Percentiles rank a stretch among this genome's conserved stretches.
phyloP scores from a whole-genome alignment of 2,329 filamentous ascomycete species.

The Apiospora malaysiana region DNA sequence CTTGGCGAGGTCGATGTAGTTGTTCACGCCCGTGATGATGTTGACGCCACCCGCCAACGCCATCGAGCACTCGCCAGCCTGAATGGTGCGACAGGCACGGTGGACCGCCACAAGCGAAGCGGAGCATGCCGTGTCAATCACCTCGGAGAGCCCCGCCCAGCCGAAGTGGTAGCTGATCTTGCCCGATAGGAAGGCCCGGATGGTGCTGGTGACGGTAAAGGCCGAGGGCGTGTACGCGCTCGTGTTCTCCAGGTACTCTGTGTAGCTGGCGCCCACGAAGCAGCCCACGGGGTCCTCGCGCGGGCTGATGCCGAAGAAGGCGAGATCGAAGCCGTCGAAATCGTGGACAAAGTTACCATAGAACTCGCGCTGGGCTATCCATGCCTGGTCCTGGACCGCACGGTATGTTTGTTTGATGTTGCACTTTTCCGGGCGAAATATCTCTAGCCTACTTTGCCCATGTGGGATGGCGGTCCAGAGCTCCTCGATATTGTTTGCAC shows the following conservation, averaged over 20 bases:
- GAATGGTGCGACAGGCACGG: conserved; percentile 39
- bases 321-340: conserved; percentile 33
- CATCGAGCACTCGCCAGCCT: conserved; percentile 38
- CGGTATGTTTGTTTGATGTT: conserved; percentile 22
- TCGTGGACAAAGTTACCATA: conserved; percentile 34
- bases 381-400: neutral
- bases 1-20: conserved; percentile 32
- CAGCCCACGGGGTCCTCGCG: conserved; percentile 33
- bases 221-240: conserved; percentile 36
- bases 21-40: conserved; percentile 40
- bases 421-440: conserved; percentile 6
- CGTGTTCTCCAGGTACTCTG: conserved; percentile 36
- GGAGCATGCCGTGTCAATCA: conserved; percentile 46
- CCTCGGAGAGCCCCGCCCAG: conserved; percentile 42
- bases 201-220: conserved; percentile 41
- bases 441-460: neutral
- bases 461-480: conserved; percentile 16
- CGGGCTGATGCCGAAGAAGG: conserved; percentile 37
- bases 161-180: conserved; percentile 43
- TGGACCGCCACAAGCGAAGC: conserved; percentile 44
- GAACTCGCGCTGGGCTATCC: conserved; percentile 28
- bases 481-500: conserved; percentile 21
- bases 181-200: conserved; percentile 41
- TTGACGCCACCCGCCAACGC: conserved; percentile 48
- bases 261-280: conserved; percentile 33